A percentile compares a stretch with the other conserved stretches of the same genome.
Evolutionary conservation across 1,284 basidiomycete species (phyloP).

Genomic region (Heterobasidion occidentale): DNA sequence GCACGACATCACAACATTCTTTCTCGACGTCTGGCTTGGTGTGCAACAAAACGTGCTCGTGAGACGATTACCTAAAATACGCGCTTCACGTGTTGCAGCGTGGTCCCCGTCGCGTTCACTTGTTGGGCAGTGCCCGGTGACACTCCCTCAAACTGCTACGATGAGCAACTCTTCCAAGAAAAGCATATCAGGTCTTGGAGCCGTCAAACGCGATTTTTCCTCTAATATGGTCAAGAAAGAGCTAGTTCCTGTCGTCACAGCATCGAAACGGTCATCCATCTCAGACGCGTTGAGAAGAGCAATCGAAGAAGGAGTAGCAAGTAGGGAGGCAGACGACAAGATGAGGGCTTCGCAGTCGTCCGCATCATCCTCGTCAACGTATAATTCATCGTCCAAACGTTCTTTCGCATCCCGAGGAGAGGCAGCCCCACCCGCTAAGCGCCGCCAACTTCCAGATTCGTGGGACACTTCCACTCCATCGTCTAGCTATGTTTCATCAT

Average conservation of each 20-base stretch:
- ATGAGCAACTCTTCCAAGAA: slow-evolving; percentile 7
- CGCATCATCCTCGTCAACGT: background rate
- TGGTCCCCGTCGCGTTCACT: background rate
- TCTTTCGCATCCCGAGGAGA: background rate
- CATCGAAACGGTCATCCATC: slow-evolving; percentile 6
- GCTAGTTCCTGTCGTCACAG: background rate
- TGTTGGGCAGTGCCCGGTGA: no score
- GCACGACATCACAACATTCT: no score
- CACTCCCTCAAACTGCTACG: background rate
- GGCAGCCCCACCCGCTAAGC: slow-evolving; percentile 3
- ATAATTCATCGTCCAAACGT: background rate
- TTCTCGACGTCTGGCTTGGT: no score
- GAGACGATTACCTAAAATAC: no score
- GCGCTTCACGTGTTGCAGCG: background rate
- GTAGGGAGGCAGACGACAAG: slow-evolving; percentile 5
- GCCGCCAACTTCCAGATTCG: slow-evolving; percentile 10
- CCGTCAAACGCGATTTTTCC: slow-evolving; percentile 12
- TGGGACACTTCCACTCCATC: slow-evolving; percentile 4
- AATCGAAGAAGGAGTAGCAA: slow-evolving; percentile 12
- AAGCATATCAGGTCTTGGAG: slow-evolving; percentile 10
- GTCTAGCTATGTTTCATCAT: background rate
- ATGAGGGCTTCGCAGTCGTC: background rate
- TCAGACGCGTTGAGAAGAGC: slow-evolving; percentile 9
- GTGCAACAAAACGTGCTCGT: no score
- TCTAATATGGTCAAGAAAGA: slow-evolving; percentile 3